phyloP scores from a whole-genome alignment of 208 protist genomes.

The Leishmania major region DNA sequence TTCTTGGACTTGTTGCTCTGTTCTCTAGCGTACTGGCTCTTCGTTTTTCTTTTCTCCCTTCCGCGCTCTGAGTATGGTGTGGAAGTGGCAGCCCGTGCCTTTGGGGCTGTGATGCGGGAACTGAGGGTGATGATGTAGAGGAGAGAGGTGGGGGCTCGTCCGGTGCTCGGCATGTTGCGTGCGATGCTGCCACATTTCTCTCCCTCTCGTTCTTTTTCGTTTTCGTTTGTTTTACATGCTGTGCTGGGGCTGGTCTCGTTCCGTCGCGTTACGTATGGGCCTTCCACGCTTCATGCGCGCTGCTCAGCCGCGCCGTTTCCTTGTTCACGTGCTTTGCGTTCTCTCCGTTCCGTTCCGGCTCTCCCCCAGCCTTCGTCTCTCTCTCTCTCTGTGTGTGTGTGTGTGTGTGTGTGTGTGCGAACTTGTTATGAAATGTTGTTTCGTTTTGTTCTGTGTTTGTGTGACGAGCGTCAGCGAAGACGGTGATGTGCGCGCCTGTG shows the following conservation, averaged over 20 bases:
- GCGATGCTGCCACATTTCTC: not conserved
- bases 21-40: not conserved
- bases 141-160: not conserved
- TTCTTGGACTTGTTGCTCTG: not conserved
- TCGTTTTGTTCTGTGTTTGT: too few relatives aligned
- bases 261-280: too few relatives aligned
- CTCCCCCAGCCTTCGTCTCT: not conserved
- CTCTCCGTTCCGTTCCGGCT: too few relatives aligned
- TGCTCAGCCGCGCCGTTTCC: too few relatives aligned
- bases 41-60: not conserved
- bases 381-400: not conserved
- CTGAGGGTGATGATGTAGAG: not conserved
- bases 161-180: not conserved
- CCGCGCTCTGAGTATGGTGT: not conserved
- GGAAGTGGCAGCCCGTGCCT: not conserved
- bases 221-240: not conserved
- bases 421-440: too few relatives aligned
- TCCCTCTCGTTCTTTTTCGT: not conserved
- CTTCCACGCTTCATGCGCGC: too few relatives aligned
- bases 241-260: too few relatives aligned
- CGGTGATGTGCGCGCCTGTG: not conserved
- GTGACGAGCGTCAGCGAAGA: not conserved
- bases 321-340: too few relatives aligned
- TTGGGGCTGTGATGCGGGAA: not conserved
- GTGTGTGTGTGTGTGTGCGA: not conserved